Evolutionary conservation across 1,139 yeast genomes (phyloP).

Genomic region (Komagataea norvegica): DNA sequence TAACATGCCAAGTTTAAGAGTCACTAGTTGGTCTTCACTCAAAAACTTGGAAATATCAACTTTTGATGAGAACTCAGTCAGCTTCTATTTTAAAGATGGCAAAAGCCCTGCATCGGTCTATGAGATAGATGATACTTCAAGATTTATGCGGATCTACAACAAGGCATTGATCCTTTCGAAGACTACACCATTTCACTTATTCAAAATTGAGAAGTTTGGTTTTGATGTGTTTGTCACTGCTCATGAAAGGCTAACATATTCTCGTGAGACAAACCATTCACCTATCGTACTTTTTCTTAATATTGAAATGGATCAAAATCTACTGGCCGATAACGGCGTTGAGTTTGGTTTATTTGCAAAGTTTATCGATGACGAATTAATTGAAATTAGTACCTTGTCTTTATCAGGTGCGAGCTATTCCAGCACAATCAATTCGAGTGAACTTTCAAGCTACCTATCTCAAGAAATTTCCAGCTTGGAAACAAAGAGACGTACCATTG

Average conservation of each 20-base stretch:
- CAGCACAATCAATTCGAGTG: conserved; percentile 21
- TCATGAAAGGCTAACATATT: conserved; percentile 61
- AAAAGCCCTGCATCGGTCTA: conserved; percentile 20
- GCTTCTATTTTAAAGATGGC: conserved; percentile 25
- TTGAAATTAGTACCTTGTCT: conserved; percentile 22
- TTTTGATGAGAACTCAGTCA: conserved; percentile 35
- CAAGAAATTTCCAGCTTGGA: conserved; percentile 26
- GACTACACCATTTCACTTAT: conserved; percentile 81
- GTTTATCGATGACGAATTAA: conserved; percentile 28
- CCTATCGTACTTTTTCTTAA: conserved; percentile 66
- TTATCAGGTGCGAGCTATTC: conserved; percentile 19
- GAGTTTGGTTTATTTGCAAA: conserved; percentile 45
- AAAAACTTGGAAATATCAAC: conserved; percentile 46
- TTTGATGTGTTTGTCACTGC: conserved; percentile 69
- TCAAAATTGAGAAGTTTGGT: conserved; percentile 43
- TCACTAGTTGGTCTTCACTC: conserved; percentile 65
- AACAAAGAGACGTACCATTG: conserved; percentile 14
- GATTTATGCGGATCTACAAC: conserved; percentile 60
- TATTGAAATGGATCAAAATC: conserved; percentile 32
- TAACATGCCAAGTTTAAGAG: conserved; percentile 63
- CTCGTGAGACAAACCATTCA: conserved; percentile 53
- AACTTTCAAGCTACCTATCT: conserved; percentile 23
- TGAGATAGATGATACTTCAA: conserved; percentile 34
- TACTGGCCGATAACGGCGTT: conserved; percentile 36
- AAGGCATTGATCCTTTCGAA: conserved; percentile 79